Evolutionary conservation across 805 yeast species (phyloP).

Genomic region (Citeromyces nyonsensis): DNA sequence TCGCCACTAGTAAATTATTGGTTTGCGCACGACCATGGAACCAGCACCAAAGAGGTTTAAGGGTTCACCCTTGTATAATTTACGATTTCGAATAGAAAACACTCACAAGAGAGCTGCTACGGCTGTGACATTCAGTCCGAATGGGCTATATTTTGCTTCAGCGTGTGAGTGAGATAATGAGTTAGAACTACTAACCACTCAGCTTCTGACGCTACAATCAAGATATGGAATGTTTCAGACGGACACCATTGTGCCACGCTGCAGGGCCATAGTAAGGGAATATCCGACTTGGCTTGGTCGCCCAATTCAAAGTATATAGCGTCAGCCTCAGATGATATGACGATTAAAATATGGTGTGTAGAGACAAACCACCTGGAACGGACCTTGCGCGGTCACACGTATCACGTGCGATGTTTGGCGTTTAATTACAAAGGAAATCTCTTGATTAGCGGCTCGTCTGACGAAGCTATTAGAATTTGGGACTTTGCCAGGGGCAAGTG

Average conservation of each 20-base stretch:
- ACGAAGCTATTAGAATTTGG: constrained; percentile 88
- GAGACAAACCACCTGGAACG: constrained; percentile 30
- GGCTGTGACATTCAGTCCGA: constrained; percentile 43
- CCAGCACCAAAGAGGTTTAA: too few species aligned
- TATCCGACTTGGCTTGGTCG: constrained; percentile 67
- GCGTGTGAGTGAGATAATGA: constrained; percentile 10
- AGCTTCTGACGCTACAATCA: constrained; percentile 41
- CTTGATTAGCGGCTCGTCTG: constrained; percentile 71
- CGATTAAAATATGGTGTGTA: constrained; percentile 61
- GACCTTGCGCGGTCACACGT: constrained; percentile 65
- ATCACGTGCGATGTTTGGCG: constrained; percentile 58
- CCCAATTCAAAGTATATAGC: constrained; percentile 64
- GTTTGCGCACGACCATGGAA: too few species aligned
- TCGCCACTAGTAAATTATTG: too few species aligned
- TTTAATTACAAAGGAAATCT: constrained; percentile 68
- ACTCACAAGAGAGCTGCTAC: constrained; percentile 16
- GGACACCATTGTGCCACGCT: constrained; percentile 19
- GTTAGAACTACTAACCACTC: background rate
- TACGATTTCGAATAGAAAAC: constrained; percentile 1
- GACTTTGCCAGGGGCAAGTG: constrained; percentile 59
- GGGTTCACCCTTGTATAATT: constrained; percentile 1
- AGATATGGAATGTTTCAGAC: constrained; percentile 18
- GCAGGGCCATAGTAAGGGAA: constrained; percentile 51
- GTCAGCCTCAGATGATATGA: constrained; percentile 75
- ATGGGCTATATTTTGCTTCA: constrained; percentile 41